A percentile compares a stretch with the other conserved stretches of the same genome.
These are phyloP conservation scores for Talaromyces atroroseus DNA, from an alignment of 2,329 filamentous ascomycete genomes.

Conservation along the genomic window DNA sequence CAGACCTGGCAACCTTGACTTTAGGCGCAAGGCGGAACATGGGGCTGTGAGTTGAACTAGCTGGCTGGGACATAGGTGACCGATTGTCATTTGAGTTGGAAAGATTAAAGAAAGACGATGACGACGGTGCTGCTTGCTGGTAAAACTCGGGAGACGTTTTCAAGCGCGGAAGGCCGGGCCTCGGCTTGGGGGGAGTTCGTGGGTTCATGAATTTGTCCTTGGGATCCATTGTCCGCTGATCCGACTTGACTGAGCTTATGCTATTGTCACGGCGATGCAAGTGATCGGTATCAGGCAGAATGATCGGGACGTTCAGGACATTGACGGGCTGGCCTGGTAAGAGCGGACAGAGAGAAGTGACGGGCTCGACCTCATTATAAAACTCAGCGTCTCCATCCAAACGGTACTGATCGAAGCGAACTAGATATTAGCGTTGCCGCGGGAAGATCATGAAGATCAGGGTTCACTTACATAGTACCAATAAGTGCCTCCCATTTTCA, in stretches of 20 bases:
- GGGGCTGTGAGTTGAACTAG: conserved; percentile 20
- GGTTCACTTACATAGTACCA: conserved; percentile 81
- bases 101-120: conserved; percentile 22
- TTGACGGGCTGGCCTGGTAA: conserved; percentile 86
- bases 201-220: conserved; percentile 69
- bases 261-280: conserved; percentile 60
- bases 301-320: conserved; percentile 71
- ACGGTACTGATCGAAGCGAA: conserved; percentile 59
- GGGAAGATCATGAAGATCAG: not conserved
- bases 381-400: conserved; percentile 72
- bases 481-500: conserved; percentile 90
- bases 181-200: conserved; percentile 51
- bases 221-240: conserved; percentile 71
- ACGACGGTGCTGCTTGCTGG: conserved; percentile 20
- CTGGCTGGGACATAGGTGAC: conserved; percentile 32
- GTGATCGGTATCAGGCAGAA: conserved; percentile 46
- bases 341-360: conserved; percentile 74
- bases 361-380: conserved; percentile 65
- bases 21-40: conserved; percentile 22
- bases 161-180: conserved; percentile 34
- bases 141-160: conserved; percentile 39
- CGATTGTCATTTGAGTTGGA: conserved; percentile 23
- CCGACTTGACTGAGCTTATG: conserved; percentile 53
- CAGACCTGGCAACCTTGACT: conserved; percentile 30
- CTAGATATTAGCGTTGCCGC: not conserved